Conservation (phyloP, 1,284 basidiomycete species). For the Ustilago trichophora region DNA sequence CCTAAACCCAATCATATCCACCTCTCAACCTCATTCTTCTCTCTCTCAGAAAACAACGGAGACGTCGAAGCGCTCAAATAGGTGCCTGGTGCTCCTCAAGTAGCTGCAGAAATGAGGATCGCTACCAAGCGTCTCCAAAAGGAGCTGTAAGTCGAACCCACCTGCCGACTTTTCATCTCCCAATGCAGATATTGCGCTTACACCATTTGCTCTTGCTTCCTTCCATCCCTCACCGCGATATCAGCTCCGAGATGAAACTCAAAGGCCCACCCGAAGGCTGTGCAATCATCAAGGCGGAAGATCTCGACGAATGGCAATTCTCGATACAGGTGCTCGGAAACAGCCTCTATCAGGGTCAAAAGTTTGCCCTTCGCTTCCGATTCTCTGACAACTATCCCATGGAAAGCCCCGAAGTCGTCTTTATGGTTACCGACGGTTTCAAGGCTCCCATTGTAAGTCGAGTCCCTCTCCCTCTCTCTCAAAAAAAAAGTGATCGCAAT, state of each 20-base stretch:
- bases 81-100: constrained; percentile 4
- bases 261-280: constrained; percentile 48
- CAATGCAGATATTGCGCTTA: neutral
- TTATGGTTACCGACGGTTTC: constrained; percentile 57
- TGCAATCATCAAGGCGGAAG: constrained; percentile 50
- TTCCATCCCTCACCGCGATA: neutral
- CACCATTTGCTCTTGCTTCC: too few species aligned
- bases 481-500: too few species aligned
- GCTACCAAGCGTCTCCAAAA: constrained; percentile 48
- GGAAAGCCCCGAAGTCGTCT: constrained; percentile 64
- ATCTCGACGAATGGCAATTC: constrained; percentile 55
- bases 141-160: constrained; percentile 38
- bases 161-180: neutral
- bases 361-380: constrained; percentile 60
- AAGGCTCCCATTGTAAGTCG: constrained; percentile 55
- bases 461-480: neutral
- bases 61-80: neutral
- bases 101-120: constrained; percentile 36
- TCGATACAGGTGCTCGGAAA: constrained; percentile 50
- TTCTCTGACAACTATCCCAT: constrained; percentile 61
- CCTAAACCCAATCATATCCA: too few species aligned
- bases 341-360: constrained; percentile 53
- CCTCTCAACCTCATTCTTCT: too few species aligned
- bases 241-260: constrained; percentile 44
- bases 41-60: too few species aligned